Base-by-base conservation (phyloP, 352 stramenopile species). In the Blastocystis sp. region DNA sequence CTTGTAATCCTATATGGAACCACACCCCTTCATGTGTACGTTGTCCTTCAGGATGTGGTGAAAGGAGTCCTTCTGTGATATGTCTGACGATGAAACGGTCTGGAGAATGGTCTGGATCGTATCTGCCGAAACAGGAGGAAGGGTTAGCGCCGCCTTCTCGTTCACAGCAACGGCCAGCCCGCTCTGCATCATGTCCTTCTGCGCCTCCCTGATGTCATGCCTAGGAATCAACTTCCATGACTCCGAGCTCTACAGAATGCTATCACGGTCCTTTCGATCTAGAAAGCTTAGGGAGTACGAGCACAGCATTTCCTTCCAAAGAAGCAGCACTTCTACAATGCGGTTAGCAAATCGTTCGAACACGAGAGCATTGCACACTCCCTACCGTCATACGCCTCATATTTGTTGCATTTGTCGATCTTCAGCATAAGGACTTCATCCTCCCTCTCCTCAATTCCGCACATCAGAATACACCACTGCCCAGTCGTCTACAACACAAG, bases 221-320 rank as follows among this genome's bases (percentile, higher is more conserved):
- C 74, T 84, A 84, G 14, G 28, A 42, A 21, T 52, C 14, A 52
- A 71, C 52, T 52, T 4, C 17, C 17, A 21, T 11, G 3, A 1
- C 1, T 45, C 24, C 1, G 3, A 24, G n/a, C 10, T 21, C 2
- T 84, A 84, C 74, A 84, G 38, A 28, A 84, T 63, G 54, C 34
- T 59, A 45, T 84, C 74, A 4, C 74, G 48, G 57, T 84, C 74
- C 6, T 43, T 45, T 14, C 34, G 45, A 17, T 28, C 17, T 19
- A 84, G n/a, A 68, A 84, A 84, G 48, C 74, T 84, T 4, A 84
- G 57, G 3, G 74, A 84, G 48, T 84, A 84, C 14, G 74, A 84
- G n/a, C 40, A 84, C 40, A 68, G n/a, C 28, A 57, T 43, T 69
- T 84, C 74, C 52, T 84, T 84, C 74, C 74, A 84, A 11, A 84